A percentile compares a stretch with the other conserved stretches of the same genome.
Conservation (phyloP, 257 asterid genomes). For the Capsicum chinense region DNA sequence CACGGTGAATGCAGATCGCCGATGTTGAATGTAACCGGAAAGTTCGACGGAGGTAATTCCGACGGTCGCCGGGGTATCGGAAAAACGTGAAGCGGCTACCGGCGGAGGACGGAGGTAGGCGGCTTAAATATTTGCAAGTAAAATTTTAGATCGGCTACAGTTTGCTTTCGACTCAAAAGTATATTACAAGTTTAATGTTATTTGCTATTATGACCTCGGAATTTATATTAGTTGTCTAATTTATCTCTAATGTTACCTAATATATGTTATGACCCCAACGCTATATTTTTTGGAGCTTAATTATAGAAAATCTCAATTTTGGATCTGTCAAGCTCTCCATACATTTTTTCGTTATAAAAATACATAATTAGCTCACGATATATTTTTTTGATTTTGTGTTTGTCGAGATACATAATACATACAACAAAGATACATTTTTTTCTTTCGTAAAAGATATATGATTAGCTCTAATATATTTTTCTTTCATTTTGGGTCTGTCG, state of each 20-base stretch:
- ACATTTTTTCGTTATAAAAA: too few species aligned
- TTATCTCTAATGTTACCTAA: neutral
- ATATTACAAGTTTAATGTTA: neutral
- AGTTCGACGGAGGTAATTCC: neutral
- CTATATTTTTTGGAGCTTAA: too few species aligned
- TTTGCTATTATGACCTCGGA: neutral
- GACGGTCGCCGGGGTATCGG: constrained; percentile 13
- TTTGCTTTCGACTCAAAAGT: constrained; percentile 14
- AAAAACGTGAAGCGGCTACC: neutral
- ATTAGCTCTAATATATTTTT: too few species aligned
- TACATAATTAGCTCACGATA: too few species aligned
- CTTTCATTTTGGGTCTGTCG: too few species aligned
- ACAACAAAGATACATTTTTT: too few species aligned
- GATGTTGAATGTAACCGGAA: neutral
- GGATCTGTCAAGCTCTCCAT: too few species aligned
- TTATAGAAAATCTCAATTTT: too few species aligned
- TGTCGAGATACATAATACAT: too few species aligned
- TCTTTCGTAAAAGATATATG: too few species aligned
- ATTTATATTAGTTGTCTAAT: neutral
- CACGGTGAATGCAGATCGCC: constrained; percentile 14
- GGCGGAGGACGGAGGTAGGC: neutral
- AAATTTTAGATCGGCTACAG: constrained; percentile 21
- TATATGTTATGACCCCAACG: too few species aligned
- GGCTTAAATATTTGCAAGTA: neutral
- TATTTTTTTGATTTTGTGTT: too few species aligned